phyloP scores from a whole-genome alignment of 345 rosid species.

The Eucalyptus paniculata region DNA sequence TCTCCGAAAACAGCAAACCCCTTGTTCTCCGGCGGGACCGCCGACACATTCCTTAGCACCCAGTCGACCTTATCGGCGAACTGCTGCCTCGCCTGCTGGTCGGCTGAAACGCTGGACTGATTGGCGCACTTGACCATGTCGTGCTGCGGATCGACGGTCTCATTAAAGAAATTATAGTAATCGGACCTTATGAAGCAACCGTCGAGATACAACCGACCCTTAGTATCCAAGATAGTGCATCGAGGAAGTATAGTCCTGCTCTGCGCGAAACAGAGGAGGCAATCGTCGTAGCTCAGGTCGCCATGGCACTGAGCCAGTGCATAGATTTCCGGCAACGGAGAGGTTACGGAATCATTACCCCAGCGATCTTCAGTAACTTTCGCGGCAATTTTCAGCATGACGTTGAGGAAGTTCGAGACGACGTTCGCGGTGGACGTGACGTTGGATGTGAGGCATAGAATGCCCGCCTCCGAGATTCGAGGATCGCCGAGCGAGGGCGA shows the following conservation, averaged over 20 bases:
- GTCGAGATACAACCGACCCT: constrained; percentile 36
- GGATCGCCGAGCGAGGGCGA: constrained; percentile 11
- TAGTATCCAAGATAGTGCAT: constrained; percentile 28
- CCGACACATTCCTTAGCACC: not conserved
- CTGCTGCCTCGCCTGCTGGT: not conserved
- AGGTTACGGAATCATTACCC: constrained; percentile 11
- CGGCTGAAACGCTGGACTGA: not conserved
- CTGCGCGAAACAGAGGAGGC: constrained; percentile 49
- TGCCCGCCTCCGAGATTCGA: constrained; percentile 20
- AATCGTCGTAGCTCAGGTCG: constrained; percentile 50
- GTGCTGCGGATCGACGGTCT: constrained; percentile 10
- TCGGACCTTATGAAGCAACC: constrained; percentile 65
- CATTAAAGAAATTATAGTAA: constrained; percentile 29
- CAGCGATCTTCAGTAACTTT: constrained; percentile 12
- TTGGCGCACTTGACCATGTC: constrained; percentile 21
- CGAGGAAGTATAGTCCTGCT: constrained; percentile 41
- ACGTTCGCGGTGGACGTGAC: not conserved
- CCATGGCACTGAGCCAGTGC: constrained; percentile 47
- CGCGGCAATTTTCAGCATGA: constrained; percentile 23
- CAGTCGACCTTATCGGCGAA: not conserved
- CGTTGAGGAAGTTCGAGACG: constrained; percentile 29
- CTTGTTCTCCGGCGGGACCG: not conserved
- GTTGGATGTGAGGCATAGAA: constrained; percentile 15
- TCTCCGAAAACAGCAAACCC: not conserved
- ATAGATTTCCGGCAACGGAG: constrained; percentile 7